Evolutionary conservation across 1,139 yeast genomes (phyloP), one percentile per base, ranked within the genome.

Genomic region (Taiozyma sp.): DNA sequence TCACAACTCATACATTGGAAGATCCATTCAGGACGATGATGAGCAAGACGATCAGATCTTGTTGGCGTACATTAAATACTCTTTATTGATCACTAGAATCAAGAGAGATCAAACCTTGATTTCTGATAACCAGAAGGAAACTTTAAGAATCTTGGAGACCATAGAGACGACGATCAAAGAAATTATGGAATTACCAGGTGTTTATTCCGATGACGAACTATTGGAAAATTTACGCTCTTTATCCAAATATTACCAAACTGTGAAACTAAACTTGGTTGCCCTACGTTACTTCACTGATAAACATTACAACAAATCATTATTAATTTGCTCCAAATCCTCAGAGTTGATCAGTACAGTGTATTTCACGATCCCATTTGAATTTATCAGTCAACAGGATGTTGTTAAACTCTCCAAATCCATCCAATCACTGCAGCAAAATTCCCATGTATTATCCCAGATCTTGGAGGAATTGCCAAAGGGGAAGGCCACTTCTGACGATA

Each of bases 131-230:
- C 47, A 55, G 42, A 53, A 56, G 42, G 60, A 58, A 46, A 49
- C 58, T 1, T 45, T 58, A 50, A 61, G 57, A 53, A 58, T 54
- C 45, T 50, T 50, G 42, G 58, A 53, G 50, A 67, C 52, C 46
- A 69, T 50, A 59, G 74, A 56, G 71, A 68, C 51, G 65, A 66
- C 54, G 39, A 67, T 84, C 30, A 69, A 69, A 7, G 85, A 85
- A 58, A 68, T 89, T 47, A 74, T 78, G 62, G 96, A 88, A 54
- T 75, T 91, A 49, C 96, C 97, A 0, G 98, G 98, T 74, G 96
- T 91, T 24, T 83, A 85, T 63, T 87, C 88, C 52, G 96, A 89
- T 62, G 95, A 87, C 50, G 84, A 78, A 35, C 73, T 91, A 50
- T 66, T 71, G 55, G 68, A 70, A 19, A 79, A 87, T 13, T 71